Evolutionary conservation across 345 rosid species (phyloP).

Genomic region (Carallia brachiata): DNA sequence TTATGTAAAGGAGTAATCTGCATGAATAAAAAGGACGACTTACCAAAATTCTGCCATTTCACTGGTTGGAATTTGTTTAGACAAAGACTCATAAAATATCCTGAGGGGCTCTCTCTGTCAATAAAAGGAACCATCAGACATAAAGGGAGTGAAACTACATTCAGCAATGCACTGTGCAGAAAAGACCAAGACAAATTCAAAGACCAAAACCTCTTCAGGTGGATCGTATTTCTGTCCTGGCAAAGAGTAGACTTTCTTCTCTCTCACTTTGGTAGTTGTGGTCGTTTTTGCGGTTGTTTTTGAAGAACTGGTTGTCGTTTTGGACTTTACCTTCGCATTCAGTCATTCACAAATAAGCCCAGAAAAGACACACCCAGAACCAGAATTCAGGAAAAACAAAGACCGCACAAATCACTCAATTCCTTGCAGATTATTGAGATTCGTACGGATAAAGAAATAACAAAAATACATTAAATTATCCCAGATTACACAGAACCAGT

Average conservation of each 20-base stretch:
- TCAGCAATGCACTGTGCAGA: not conserved
- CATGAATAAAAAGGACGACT: conserved; percentile 25
- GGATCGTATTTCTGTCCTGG: conserved; percentile 83
- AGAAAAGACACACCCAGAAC: not conserved
- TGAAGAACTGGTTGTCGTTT: conserved; percentile 44
- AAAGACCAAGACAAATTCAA: conserved; percentile 8
- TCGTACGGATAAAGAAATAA: not conserved
- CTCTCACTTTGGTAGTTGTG: conserved; percentile 52
- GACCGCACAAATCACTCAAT: not conserved
- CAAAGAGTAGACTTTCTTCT: conserved; percentile 86
- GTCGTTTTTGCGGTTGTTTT: conserved; percentile 40
- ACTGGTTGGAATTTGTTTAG: conserved; percentile 74
- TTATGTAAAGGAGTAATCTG: not conserved
- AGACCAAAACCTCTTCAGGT: conserved; percentile 73
- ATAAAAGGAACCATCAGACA: conserved; percentile 7
- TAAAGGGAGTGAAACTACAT: not conserved
- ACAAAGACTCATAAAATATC: conserved; percentile 87
- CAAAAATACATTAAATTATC: conserved; percentile 10
- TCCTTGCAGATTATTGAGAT: conserved; percentile 3
- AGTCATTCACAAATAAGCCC: conserved; percentile 3
- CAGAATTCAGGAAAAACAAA: conserved; percentile 11
- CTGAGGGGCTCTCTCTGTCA: conserved; percentile 90
- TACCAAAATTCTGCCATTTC: conserved; percentile 99
- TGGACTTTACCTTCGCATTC: conserved; percentile 57
- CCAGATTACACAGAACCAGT: conserved; percentile 1